phyloP scores from a whole-genome alignment of 345 rosid species.

The Leavenworthia alabamica region DNA sequence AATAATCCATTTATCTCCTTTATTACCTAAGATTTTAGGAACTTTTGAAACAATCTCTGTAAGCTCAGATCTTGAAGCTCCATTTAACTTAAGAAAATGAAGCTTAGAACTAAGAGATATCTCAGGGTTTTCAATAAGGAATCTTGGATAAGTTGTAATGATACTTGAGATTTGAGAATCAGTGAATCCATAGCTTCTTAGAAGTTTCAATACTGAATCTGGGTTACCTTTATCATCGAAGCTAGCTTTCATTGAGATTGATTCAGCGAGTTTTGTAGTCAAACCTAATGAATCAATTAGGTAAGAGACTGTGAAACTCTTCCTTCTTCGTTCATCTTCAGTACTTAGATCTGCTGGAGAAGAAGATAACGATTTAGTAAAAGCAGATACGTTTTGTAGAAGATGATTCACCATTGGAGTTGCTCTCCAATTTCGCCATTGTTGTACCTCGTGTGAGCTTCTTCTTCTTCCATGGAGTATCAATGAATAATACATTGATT shows the following conservation, averaged over 20 bases:
- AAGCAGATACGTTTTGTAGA: neutral
- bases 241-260: constrained; percentile 20
- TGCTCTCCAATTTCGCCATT: neutral
- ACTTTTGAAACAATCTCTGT: constrained; percentile 12
- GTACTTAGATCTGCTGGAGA: neutral
- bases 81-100: constrained; percentile 28
- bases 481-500: neutral
- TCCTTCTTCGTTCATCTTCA: constrained; percentile 11
- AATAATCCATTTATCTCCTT: neutral
- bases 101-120: constrained; percentile 32
- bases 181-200: constrained; percentile 29
- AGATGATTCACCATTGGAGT: constrained; percentile 1
- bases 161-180: constrained; percentile 24
- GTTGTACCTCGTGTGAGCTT: constrained; percentile 9
- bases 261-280: constrained; percentile 25
- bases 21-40: constrained; percentile 18
- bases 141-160: constrained; percentile 11
- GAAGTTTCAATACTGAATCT: constrained; percentile 23
- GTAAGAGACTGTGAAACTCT: constrained; percentile 26
- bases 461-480: constrained; percentile 4
- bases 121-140: constrained; percentile 24
- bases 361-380: constrained; percentile 1
- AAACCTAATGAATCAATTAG: constrained; percentile 29
- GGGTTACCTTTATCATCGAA: constrained; percentile 14
- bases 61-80: constrained; percentile 26